Base-by-base conservation (phyloP, 208 protist genomes). In the Herpetomonas samuelpessoai region DNA sequence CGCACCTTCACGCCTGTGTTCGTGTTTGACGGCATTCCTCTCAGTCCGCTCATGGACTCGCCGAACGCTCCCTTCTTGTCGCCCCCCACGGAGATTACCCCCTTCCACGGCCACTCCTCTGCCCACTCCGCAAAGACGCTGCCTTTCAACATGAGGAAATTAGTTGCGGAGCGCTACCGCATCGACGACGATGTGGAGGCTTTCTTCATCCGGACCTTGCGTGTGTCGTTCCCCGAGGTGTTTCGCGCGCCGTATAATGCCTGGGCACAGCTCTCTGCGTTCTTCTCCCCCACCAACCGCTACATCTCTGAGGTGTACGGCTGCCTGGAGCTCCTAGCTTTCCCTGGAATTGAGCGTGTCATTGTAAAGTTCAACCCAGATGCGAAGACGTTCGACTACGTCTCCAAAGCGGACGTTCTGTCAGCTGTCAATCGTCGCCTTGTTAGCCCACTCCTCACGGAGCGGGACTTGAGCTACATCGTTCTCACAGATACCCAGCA, bases 251-350 rank as follows among this genome's bases (percentile, higher is more conserved):
- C 89, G 30, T 91, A 90, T 69, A 63, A 89, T 45, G 83, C 83
- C 19, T 95, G 89, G 86, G 86, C 81, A 35, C 89, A 95, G 45
- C 69, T 95, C 19, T 92, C 89, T 14, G 76, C 89, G 41, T 87
- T 90, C 35, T 78, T 81, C 54, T 69, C 79, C 2, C 66, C 64
- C 39, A 53, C 49, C 0, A 86, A 85, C 54, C 68, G 57, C 1
- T 58, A 76, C 31, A 60, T 79, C 16, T 89, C 79, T 6, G 86
- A 92, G 61, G 83, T 86, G 12, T 95, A 81, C 54, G 89, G 89
- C 28, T 86, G 69, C 53, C 60, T 92, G 10, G 83, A 92, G 61
- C 69, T 95, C 26, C 77, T 95, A 56, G 89, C 89, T 35, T 95
- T 95, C 56, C 85, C 85, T 10, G 89, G 89, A 14, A 70, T 95